Conservation (phyloP, 352 stramenopile genomes). For the Globisporangium polare region DNA sequence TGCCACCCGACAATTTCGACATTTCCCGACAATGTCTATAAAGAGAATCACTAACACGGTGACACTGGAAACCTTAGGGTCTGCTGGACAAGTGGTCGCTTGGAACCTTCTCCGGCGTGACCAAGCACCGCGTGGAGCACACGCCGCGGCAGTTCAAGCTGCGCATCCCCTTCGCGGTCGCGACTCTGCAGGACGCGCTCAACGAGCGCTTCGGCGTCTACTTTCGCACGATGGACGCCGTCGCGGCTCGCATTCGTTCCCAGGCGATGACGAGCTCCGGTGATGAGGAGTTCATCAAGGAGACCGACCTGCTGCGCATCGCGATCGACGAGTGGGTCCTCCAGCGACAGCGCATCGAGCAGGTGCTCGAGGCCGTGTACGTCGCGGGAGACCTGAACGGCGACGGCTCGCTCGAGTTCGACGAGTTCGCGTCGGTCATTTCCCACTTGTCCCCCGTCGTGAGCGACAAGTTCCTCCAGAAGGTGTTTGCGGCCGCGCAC, state of each 20-base stretch:
- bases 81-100: slow-evolving; percentile 62
- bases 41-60: not conserved
- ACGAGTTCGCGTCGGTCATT: slow-evolving; percentile 70
- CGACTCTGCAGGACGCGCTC: slow-evolving; percentile 53
- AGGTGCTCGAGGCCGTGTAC: slow-evolving; percentile 73
- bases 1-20: not conserved
- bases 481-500: slow-evolving; percentile 54
- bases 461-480: slow-evolving; percentile 54
- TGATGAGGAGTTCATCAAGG: slow-evolving; percentile 62
- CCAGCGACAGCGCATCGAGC: slow-evolving; percentile 49
- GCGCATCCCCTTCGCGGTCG: slow-evolving; percentile 40
- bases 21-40: not conserved
- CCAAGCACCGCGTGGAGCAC: slow-evolving; percentile 52
- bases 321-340: slow-evolving; percentile 57
- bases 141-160: slow-evolving; percentile 60
- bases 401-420: slow-evolving; percentile 64
- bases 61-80: slow-evolving; percentile 15
- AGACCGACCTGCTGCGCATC: slow-evolving; percentile 53
- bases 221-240: slow-evolving; percentile 43
- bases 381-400: slow-evolving; percentile 60
- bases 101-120: slow-evolving; percentile 45
- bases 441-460: slow-evolving; percentile 46
- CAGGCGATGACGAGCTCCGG: slow-evolving; percentile 17
- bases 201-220: slow-evolving; percentile 63
- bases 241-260: slow-evolving; percentile 38